Base-by-base conservation (phyloP, 306 rosid genomes). In the Pyrus communis region DNA sequence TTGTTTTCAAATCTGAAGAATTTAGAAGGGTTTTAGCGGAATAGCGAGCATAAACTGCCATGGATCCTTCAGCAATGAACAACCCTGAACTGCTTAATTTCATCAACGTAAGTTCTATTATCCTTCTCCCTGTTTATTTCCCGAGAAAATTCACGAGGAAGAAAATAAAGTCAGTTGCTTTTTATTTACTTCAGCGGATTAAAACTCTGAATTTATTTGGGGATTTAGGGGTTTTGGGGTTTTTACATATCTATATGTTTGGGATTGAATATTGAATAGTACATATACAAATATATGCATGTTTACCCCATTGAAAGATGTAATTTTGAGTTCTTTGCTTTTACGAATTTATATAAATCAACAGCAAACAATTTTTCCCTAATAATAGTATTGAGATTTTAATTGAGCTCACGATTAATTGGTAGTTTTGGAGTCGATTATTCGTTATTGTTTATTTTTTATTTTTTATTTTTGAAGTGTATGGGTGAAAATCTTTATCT, bases 31-130 rank as follows among this genome's bases (percentile, higher is more conserved):
- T 69, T 61, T 79, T 61, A 45, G 33, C 30, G 27, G 42, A 40
- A 58, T 79, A 63, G 57, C 12, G 14, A 54, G 9, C 13, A 66
- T 35, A 19, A 49, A 57, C 42, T 64, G 23, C 68, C 81, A 95
- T 95, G 99, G 99, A 95, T 85, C 84, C 88, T 70, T 91, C 97
- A 52, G 65, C 81, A 3, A 75, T 88, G 7, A 86, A 86, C 74
- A 84, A 86, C 28, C 64, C 92, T 23, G 99, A 95, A 58, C 62
- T 95, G 70, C 86, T 89, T 81, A 85, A 74, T 3, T 85, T 95
- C 57, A 91, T 91, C 79, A 82, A 85, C 19, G 99, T 95, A 84
- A 85, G 93, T 81, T 54, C 64, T 61, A 21, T 4, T n/a, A 0
- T 61, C 42, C 61, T 65, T 33, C 9, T 30, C 28, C 11, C 27